Evolutionary conservation across 371 early-diverging fungal species (phyloP).

Genomic region (Apophysomyces ossiformis): DNA sequence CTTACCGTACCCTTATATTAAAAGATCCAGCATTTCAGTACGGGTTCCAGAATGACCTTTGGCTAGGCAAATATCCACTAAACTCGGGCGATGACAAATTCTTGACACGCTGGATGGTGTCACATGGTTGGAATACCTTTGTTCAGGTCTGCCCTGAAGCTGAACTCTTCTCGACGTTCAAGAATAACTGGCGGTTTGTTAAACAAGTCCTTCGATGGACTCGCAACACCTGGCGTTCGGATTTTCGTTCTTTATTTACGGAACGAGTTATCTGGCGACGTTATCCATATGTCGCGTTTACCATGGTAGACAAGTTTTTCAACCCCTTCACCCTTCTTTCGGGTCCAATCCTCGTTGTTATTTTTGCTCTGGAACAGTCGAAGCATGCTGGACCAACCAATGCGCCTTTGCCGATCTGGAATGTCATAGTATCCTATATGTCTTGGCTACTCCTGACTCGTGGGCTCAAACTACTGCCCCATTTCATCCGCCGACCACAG

Average conservation of each 20-base stretch:
- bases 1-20: constrained; percentile 75
- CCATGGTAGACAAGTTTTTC: constrained; percentile 79
- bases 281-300: constrained; percentile 76
- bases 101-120: constrained; percentile 78
- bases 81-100: constrained; percentile 84
- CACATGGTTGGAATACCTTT: constrained; percentile 73
- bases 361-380: constrained; percentile 12
- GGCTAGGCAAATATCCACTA: constrained; percentile 73
- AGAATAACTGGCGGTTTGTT: constrained; percentile 78
- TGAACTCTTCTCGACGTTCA: constrained; percentile 74
- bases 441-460: constrained; percentile 67
- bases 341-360: constrained; percentile 66
- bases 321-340: constrained; percentile 74
- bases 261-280: constrained; percentile 72
- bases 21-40: constrained; percentile 77
- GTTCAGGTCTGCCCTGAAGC: constrained; percentile 78
- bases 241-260: constrained; percentile 67
- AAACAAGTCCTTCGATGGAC: constrained; percentile 79
- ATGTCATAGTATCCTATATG: constrained; percentile 59
- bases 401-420: constrained; percentile 47
- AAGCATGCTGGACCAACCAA: constrained; percentile 16
- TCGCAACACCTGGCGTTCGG: constrained; percentile 79
- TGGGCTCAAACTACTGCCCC: constrained; percentile 62
- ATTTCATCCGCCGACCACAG: constrained; percentile 62
- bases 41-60: constrained; percentile 73